Base-by-base conservation (phyloP, 768 basidiomycete genomes). In the Kwoniella shandongensis region DNA sequence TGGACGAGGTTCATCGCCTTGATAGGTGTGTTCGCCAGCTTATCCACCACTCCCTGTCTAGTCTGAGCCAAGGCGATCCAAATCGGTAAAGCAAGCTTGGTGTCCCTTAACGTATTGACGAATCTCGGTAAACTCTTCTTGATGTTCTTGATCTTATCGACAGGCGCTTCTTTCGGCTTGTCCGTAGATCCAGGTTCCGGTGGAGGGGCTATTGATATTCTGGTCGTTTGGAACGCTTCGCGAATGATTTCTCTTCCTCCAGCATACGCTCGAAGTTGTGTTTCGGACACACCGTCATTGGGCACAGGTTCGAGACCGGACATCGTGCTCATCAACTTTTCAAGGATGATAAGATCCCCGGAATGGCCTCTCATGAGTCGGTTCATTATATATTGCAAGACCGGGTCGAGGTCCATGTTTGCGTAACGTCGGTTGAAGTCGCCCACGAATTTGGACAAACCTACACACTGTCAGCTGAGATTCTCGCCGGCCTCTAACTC, bases 241-340 rank as follows among this genome's bases (percentile, higher is more conserved):
- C 87, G 86, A 27, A 91, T 85, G 51, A 99, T 81, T 25, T 84
- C 81, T 3, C 88, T 85, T 3, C 96, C 96, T 44, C 93, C 91
- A 5, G 88, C 89, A 85, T 96, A 93, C 4, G 90, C 90, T 38
- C 81, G 76, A 49, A 98, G 85, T 75, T 98, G 93, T 0, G 85
- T 81, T 59, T 96, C 91, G 0, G 91, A 89, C 35, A 97, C 59
- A n/a, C 69, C 69, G 50, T 68, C 79, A 73, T 86, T 91, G 0
- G 90, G 89, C 48, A 96, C 79, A 3, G 91, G 90, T 68, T 94
- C 88, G 57, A 96, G 89, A 3, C 89, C 91, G 4, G 91, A 88
- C 91, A 97, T 94, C 73, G 91, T 89, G 83, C 86, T 88, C 48
- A 98, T 90, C 48, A 99, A 79, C 69, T 94, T 91, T 29, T 88